Evolutionary conservation across 305 asterid species (phyloP), one percentile per base, ranked within the genome.

Genomic region (Rubia tinctorum): DNA sequence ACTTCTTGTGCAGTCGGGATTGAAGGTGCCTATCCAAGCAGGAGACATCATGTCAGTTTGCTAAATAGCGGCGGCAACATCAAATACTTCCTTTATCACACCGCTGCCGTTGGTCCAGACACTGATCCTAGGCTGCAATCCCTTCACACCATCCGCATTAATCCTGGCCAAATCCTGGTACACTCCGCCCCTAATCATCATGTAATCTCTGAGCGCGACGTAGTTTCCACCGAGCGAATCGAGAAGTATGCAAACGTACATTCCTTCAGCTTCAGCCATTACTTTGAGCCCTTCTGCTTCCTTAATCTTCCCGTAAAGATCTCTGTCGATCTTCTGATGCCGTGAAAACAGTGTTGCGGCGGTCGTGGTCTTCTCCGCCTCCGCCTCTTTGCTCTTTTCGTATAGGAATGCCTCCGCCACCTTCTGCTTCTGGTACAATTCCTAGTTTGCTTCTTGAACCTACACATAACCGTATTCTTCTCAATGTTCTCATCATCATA

Each of bases 371-470:
- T 74, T 77, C 12, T 78, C 74, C 45, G 85, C 85, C 58, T 81
- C 82, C 27, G 82, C 85, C 62, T 75, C 42, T 40, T 66, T 77
- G 9, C 73, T 71, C 71, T 75, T 72, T 55, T 81, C 79, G 9
- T 75, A 79, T n/a, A 79, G 15, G 34, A 56, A 75, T 3, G 82
- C 85, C 68, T 75, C 80, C 13, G 82, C 82, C 1, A 64, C 71
- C 56, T 75, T 78, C 66, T 70, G 75, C 12, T 68, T 78, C 71
- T 78, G 73, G 44, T 81, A 81, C 25, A 78, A 68, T 27, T 74
- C 85, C 66, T 78, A 81, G 40, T 81, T 81, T 8, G 85, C 82
- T 45, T 78, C 82, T 78, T 81, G 82, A 5, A 81, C 80, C 68
- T 78, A 14, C 55, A 49, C n/a, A 49, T 14, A 49, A 49, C 55